Percentiles rank a stretch among this genome's conserved stretches.
phyloP scores from a whole-genome alignment of 2,329 filamentous ascomycete species.

The Diplodia sapinea region DNA sequence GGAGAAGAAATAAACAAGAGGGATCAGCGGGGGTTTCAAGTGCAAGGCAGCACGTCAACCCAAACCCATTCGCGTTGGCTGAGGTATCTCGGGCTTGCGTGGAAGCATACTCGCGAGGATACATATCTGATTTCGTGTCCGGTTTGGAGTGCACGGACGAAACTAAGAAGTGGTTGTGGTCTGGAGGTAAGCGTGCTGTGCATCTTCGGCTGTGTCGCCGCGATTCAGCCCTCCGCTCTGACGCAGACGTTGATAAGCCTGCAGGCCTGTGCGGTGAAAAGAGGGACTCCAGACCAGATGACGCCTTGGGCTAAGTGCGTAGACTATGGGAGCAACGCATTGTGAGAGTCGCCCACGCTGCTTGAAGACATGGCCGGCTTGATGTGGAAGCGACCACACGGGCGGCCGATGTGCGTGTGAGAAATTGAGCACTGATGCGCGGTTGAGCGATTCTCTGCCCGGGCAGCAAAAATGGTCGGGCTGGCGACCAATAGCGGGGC shows the following conservation, averaged over 20 bases:
- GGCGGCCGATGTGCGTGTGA: neutral
- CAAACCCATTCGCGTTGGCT: neutral
- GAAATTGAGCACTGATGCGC: neutral
- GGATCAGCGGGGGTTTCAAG: neutral
- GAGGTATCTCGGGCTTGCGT: neutral
- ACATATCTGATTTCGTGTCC: neutral
- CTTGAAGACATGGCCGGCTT: neutral
- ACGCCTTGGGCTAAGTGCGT: too few relatives aligned
- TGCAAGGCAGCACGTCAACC: neutral
- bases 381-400: neutral
- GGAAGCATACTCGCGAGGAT: neutral
- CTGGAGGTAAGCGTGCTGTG: neutral
- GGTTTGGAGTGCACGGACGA: neutral
- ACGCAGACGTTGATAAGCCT: neutral
- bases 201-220: neutral
- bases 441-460: constrained; percentile 22
- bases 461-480: constrained; percentile 27
- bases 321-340: too few relatives aligned
- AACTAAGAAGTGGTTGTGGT: neutral
- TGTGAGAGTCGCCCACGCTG: neutral
- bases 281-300: too few relatives aligned
- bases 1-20: neutral
- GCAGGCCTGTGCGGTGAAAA: neutral
- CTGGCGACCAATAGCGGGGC: neutral
- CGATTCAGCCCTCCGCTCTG: neutral